Evolutionary conservation across 2,329 filamentous ascomycete genomes (phyloP).

Genomic region (Leptographium wingfieldii): DNA sequence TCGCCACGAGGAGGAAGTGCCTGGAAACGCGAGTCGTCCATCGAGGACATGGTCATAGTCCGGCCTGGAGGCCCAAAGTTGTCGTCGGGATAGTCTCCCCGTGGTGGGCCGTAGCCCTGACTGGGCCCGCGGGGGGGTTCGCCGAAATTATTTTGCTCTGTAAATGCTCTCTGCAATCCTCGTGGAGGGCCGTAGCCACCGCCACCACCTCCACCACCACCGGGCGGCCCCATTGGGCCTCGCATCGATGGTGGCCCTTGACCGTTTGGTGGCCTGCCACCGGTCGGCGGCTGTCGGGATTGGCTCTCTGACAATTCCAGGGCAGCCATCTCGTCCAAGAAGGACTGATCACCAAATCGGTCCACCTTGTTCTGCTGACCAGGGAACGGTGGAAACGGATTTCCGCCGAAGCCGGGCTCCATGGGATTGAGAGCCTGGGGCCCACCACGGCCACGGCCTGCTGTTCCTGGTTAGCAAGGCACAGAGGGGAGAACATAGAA

Average conservation of each 20-base stretch:
- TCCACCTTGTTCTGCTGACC: constrained; percentile 27
- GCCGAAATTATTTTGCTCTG: neutral
- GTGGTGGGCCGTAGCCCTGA: constrained; percentile 20
- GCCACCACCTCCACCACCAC: constrained; percentile 2
- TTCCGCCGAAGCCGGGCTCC: constrained; percentile 25
- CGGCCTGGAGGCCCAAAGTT: constrained; percentile 39
- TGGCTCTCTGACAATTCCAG: constrained; percentile 23
- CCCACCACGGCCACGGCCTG: constrained; percentile 17
- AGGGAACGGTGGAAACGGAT: constrained; percentile 29
- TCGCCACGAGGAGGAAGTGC: constrained; percentile 23
- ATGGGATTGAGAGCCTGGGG: constrained; percentile 9
- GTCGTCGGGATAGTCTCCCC: constrained; percentile 23
- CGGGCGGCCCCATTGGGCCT: constrained; percentile 17
- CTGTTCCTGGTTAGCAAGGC: neutral
- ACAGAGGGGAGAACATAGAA: neutral
- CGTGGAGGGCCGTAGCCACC: constrained; percentile 13
- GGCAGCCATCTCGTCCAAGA: constrained; percentile 28
- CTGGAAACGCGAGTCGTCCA: constrained; percentile 28
- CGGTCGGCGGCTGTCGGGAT: constrained; percentile 12
- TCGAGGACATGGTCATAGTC: constrained; percentile 49
- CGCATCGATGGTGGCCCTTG: constrained; percentile 14
- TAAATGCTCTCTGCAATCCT: constrained; percentile 8
- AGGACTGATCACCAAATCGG: constrained; percentile 26
- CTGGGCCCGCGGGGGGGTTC: constrained; percentile 11
- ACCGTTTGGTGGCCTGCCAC: constrained; percentile 4